Evolutionary conservation across 768 basidiomycete species (phyloP).

Genomic region (Coprinellus aureogranulatus): DNA sequence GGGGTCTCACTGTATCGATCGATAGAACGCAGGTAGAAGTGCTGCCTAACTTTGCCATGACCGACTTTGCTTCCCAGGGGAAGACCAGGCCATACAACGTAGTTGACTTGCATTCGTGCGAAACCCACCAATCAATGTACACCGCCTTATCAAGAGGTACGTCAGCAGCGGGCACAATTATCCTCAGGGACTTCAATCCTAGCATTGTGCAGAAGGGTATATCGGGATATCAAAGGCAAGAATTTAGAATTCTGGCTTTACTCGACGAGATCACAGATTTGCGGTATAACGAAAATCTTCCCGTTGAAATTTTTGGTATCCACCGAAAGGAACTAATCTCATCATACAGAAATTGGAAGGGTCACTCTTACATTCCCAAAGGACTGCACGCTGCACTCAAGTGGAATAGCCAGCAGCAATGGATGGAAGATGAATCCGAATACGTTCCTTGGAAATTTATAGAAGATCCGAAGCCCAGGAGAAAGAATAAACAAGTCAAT

Average conservation of each 20-base stretch:
- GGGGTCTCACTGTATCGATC: slow-evolving; percentile 12
- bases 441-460: not conserved
- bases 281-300: not conserved
- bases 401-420: not conserved
- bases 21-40: slow-evolving; percentile 22
- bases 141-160: not conserved
- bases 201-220: not conserved
- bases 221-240: not conserved
- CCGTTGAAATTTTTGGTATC: not conserved
- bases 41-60: slow-evolving; percentile 30
- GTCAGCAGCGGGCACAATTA: not conserved
- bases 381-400: not conserved
- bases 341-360: not conserved
- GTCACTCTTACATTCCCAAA: not conserved
- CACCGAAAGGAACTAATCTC: not conserved
- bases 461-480: slow-evolving; percentile 9
- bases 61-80: slow-evolving; percentile 31
- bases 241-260: not conserved
- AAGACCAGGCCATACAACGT: slow-evolving; percentile 27
- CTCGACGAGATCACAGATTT: not conserved
- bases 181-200: slow-evolving; percentile 3
- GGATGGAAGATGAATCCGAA: not conserved
- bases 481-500: too few relatives aligned
- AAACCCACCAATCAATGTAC: not conserved
- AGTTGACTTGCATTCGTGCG: slow-evolving; percentile 26